Evolutionary conservation across 208 protist genomes (phyloP), one percentile per base, ranked within the genome.

Genomic region (Leishmania martiniquensis): DNA sequence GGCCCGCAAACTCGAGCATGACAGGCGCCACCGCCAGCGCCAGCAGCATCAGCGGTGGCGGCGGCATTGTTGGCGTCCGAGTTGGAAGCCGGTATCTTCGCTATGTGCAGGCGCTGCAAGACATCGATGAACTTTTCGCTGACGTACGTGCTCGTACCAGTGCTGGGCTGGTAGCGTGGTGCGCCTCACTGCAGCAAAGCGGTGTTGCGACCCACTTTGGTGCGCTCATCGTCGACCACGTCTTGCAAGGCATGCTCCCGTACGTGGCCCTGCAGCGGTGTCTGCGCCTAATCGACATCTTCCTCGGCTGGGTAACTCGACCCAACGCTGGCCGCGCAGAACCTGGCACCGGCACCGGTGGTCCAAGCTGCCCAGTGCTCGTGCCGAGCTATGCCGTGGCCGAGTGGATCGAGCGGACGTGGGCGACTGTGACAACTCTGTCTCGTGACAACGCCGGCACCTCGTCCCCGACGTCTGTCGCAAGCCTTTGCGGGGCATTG

Each of bases 231-330:
- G 75, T 88, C 29, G 84, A 87, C 32, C 84, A 88, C 67, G 81
- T 81, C 0, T 44, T 81, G 69, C 78, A 82, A 9, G 90, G 86
- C 22, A 80, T 75, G 68, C 79, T 93, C 42, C 81, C 90, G 20
- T 92, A 82, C 65, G 60, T 92, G 44, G 81, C 76, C 6, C 67
- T 88, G 32, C 55, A 81, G 15, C 75, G 86, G n/a, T 94, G 88
- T 84, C 70, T 87, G 51, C 72, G 80, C 52, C 54, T 89, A 32
- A 22, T 87, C 44, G 85, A 87, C 49, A 77, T 74, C 4, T 77
- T 89, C 7, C 71, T 91, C 7, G 47, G 72, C 60, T 84, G 80
- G 80, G 65, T 72, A 32, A 84, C 80, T 45, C 75, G 71, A 22
- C 70, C 60, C 15, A 79, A 84, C 52, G 75, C 75, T 7, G 75